Evolutionary conservation across 305 asterid species (phyloP).

Genomic region (Plantago coronopus): DNA sequence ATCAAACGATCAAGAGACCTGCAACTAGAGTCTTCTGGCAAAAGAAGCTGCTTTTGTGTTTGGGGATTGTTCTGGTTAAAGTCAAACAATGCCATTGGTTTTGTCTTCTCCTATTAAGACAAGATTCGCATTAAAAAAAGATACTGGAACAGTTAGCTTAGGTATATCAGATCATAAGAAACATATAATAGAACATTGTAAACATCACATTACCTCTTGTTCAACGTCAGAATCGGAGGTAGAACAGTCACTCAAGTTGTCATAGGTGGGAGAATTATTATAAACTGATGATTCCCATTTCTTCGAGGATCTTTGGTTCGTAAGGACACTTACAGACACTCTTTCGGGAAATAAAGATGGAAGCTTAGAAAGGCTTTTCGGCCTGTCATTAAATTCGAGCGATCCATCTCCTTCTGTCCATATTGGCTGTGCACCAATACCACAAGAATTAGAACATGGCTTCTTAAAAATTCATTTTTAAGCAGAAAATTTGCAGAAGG

Average conservation of each 20-base stretch:
- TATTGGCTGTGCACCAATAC: slow-evolving; percentile 54
- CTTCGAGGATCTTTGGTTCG: slow-evolving; percentile 34
- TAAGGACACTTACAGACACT: slow-evolving; percentile 44
- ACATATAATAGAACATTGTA: slow-evolving; percentile 24
- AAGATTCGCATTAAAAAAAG: slow-evolving; percentile 9
- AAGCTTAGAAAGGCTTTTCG: slow-evolving; percentile 35
- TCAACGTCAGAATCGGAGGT: slow-evolving; percentile 39
- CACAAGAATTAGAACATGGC: background rate
- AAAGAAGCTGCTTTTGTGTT: slow-evolving; percentile 26
- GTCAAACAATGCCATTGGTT: slow-evolving; percentile 36
- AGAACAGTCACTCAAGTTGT: slow-evolving; percentile 33
- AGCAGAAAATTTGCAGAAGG: background rate
- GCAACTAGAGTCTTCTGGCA: slow-evolving; percentile 40
- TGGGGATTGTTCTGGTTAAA: slow-evolving; percentile 30
- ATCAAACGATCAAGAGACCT: slow-evolving; percentile 42
- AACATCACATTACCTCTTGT: slow-evolving; percentile 43
- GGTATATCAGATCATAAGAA: slow-evolving; percentile 33
- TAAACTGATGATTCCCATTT: slow-evolving; percentile 5
- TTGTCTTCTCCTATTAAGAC: slow-evolving; percentile 54
- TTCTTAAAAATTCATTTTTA: background rate
- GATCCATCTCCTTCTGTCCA: slow-evolving; percentile 63
- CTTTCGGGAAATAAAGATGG: slow-evolving; percentile 69
- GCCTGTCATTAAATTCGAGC: slow-evolving; percentile 29
- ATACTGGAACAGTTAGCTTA: slow-evolving; percentile 23
- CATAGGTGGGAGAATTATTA: slow-evolving; percentile 17